Evolutionary conservation across 495 filamentous ascomycete species (phyloP).

Genomic region (Podospora pseudocomata): DNA sequence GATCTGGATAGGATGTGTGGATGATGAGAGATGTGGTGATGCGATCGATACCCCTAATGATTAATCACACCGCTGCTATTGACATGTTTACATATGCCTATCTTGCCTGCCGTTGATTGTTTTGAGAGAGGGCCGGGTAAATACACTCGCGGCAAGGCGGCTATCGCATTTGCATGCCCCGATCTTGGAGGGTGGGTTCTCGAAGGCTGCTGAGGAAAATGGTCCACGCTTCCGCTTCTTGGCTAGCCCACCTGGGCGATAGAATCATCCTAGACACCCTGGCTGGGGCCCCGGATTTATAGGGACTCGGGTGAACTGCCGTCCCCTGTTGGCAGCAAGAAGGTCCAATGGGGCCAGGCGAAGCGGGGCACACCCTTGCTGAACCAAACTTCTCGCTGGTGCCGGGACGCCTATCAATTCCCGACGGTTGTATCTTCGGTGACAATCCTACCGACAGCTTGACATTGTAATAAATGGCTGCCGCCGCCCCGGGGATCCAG

Average conservation of each 20-base stretch:
- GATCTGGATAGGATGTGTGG: background rate
- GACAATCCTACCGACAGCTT: background rate
- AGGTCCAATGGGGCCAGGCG: background rate
- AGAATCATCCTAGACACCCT: background rate
- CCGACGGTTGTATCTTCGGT: background rate
- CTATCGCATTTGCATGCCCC: background rate
- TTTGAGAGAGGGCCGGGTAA: background rate
- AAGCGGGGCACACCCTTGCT: background rate
- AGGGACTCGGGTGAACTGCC: conserved; percentile 5
- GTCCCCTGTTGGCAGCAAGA: conserved; percentile 1
- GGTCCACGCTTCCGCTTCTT: background rate
- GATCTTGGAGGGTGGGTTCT: background rate
- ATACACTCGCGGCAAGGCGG: background rate
- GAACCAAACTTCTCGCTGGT: conserved; percentile 1
- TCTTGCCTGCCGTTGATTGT: background rate
- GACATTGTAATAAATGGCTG: background rate
- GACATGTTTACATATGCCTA: background rate
- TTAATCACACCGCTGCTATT: background rate
- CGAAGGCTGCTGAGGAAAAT: background rate
- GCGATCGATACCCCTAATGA: conserved; percentile 4
- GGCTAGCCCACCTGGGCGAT: background rate
- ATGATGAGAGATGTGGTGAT: background rate
- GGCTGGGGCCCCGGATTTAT: background rate
- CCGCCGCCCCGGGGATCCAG: background rate
- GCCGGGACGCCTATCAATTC: conserved; percentile 9